Evolutionary conservation across 2,329 filamentous ascomycete species (phyloP), one percentile per base, ranked within the genome.

Genomic region (Cladophialophora chaetospira): DNA sequence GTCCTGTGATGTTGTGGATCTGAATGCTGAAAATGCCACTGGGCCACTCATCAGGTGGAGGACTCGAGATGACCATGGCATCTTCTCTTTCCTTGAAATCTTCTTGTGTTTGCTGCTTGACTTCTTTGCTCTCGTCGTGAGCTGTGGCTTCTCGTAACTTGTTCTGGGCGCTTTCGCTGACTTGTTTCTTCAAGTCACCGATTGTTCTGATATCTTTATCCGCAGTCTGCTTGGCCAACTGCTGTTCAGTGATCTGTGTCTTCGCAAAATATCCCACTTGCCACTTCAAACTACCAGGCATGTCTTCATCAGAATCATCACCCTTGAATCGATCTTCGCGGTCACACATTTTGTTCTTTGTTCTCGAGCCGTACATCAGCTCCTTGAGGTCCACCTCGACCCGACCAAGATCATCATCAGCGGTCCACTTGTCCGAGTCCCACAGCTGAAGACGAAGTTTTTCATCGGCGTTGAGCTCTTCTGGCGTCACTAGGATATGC

Each of bases 391-490:
- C 82, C 6, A 91, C 71, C 67, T 90, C 88, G 11, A 90, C 87
- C 13, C 87, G 81, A 13, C 88, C 88, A 1, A 91, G 76, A 65
- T 91, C 87, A 64, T 91, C 88, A 66, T 91, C 88, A 1, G 87
- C 87, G 2, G 84, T 87, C 49, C 83, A 80, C 40, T 84, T 83
- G 68, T 91, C 88, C 1, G 86, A 88, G 64, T 91, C 88, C 88
- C 88, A 91, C 0, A 91, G 75, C 66, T 90, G 87, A 1, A 91
- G 67, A 2, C 87, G 81, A 8, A 91, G 69, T 29, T 82, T 83
- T 70, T 89, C 87, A 19, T 86, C 81, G 0, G 88, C 87, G 59
- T 91, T 88, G 9, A 91, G 70, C 67, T 91, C 87, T 61, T 89
- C 84, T 0, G 84, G 79, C 0, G 86, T 85, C 1, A 91, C 86